These are phyloP conservation scores for Syzygium aromaticum DNA, from an alignment of 345 rosid genomes.

Conservation along the genomic window DNA sequence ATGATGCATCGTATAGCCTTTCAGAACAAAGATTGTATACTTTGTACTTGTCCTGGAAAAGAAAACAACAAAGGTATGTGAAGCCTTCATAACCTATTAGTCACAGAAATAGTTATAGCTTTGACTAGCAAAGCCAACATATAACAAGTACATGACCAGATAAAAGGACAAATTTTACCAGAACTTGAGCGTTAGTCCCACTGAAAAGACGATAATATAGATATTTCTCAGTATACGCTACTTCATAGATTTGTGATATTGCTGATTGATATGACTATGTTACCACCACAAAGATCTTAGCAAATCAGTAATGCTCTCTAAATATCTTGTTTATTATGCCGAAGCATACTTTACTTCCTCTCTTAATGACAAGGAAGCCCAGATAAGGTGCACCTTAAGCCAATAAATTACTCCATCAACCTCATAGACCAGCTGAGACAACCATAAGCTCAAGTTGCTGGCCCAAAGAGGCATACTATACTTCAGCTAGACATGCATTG, in stretches of 20 bases:
- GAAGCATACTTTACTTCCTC: background rate
- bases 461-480: background rate
- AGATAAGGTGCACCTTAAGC: background rate
- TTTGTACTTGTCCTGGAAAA: conserved; percentile 75
- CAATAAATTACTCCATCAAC: background rate
- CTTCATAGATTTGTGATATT: background rate
- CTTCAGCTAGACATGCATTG: background rate
- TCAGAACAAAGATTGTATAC: conserved; percentile 96
- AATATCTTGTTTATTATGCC: background rate
- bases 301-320: background rate
- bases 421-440: background rate
- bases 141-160: background rate
- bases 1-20: conserved; percentile 85
- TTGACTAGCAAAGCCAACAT: background rate
- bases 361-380: background rate
- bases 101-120: background rate
- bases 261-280: background rate
- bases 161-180: background rate
- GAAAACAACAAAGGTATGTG: background rate
- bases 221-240: background rate
- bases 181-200: background rate
- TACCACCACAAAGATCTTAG: background rate
- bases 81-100: background rate
- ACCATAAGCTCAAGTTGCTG: background rate
- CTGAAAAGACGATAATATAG: background rate